Evolutionary conservation across 495 filamentous ascomycete species (phyloP), one percentile per base, ranked within the genome.

Genomic region (Neurospora tetraspora): DNA sequence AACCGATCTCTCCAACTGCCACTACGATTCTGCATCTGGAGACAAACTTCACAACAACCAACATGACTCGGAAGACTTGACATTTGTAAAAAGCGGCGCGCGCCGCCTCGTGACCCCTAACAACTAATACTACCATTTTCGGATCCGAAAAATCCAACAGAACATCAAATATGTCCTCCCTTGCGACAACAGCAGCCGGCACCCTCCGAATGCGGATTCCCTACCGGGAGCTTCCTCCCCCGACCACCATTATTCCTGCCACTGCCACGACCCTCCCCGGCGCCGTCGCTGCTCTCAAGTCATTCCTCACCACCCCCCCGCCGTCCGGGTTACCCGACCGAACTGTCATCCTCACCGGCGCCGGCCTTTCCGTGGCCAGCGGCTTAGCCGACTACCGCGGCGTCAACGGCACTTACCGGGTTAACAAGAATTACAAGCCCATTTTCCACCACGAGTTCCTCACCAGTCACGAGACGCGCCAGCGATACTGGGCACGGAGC

Each of bases 401-500:
- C 7, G 85, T 88, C 39, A 91, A 94, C 72, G 96, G 96, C 47
- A 98, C 96, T 20, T 99, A 99, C 76, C 90, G 93, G 36, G 88
- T 93, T 73, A 98, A 98, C 83, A 91, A 90, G 78, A 89, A 87
- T 4, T 97, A 97, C 79, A 89, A 92, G 34, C 96, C 96, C 18
- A 96, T 97, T 75, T 99, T 97, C 82, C 96, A 90, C 81, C 88
- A 92, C 81, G 96, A 99, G 77, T 99, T 98, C 78, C 74, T 91
- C 37, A 80, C 86, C 47, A 91, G 83, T 73, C 95, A 99, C 83
- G 94, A 95, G 78, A 91, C 93, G 20, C 85, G 96, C 71, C 96
- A 98, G 82, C 84, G 96, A 72, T 99, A 99, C 83, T 99, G 95
- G 95, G 95, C 96, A 7, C 85, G 96, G 16, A 96, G 93, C 80